Conservation (phyloP, 208 protist species). For the Leptomonas pyrrhocoris region DNA sequence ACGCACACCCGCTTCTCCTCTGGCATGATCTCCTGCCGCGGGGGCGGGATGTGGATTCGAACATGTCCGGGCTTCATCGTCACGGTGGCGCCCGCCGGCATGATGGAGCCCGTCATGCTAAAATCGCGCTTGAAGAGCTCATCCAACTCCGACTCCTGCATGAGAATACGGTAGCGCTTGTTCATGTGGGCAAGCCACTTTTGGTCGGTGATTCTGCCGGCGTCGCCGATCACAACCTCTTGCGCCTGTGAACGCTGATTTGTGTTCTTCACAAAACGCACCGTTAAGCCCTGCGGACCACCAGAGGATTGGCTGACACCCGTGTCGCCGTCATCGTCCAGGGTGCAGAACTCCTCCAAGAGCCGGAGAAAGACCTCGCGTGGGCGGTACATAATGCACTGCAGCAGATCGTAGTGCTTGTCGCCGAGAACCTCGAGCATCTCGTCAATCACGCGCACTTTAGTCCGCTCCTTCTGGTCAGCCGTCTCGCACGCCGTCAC, state of each 20-base stretch:
- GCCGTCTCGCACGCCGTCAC: slow-evolving; percentile 77
- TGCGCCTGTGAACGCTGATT: slow-evolving; percentile 50
- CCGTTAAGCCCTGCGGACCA: slow-evolving; percentile 43
- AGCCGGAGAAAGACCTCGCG: slow-evolving; percentile 86
- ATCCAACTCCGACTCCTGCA: slow-evolving; percentile 87
- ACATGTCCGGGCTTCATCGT: slow-evolving; percentile 69
- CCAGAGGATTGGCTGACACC: slow-evolving; percentile 24
- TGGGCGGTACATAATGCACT: slow-evolving; percentile 84
- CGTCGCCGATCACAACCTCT: slow-evolving; percentile 40
- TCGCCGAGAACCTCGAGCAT: slow-evolving; percentile 78
- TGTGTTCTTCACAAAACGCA: slow-evolving; percentile 72
- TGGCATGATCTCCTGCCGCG: slow-evolving; percentile 66
- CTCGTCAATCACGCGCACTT: slow-evolving; percentile 74
- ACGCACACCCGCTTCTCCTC: slow-evolving; percentile 82
- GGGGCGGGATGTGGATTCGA: slow-evolving; percentile 85
- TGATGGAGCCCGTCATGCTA: slow-evolving; percentile 70
- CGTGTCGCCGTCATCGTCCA: slow-evolving; percentile 64
- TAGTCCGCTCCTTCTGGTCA: slow-evolving; percentile 63
- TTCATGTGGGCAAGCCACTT: slow-evolving; percentile 89
- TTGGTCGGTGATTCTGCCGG: slow-evolving; percentile 61
- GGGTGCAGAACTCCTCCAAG: slow-evolving; percentile 89
- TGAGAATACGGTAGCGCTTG: slow-evolving; percentile 79
- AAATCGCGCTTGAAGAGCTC: slow-evolving; percentile 85
- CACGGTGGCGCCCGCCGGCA: slow-evolving; percentile 70
- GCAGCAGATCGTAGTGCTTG: slow-evolving; percentile 83